These are phyloP conservation scores for Pseudomonodictys pantanalensis DNA, from an alignment of 495 filamentous ascomycete genomes.

Conservation along the genomic window DNA sequence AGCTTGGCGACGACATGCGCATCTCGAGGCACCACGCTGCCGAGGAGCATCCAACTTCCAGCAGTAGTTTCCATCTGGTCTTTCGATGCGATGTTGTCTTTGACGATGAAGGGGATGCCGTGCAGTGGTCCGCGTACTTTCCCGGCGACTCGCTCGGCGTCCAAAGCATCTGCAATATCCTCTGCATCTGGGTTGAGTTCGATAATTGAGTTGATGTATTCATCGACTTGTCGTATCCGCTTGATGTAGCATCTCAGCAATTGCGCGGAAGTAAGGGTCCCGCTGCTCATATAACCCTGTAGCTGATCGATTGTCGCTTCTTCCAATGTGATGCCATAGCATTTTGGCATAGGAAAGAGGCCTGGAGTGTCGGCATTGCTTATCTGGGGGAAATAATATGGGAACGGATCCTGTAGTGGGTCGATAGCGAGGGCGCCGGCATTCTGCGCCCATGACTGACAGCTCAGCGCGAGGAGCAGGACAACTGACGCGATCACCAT, in stretches of 20 bases:
- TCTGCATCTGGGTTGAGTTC: conserved; percentile 62
- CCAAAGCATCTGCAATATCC: conserved; percentile 55
- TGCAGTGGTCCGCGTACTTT: conserved; percentile 60
- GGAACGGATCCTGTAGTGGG: conserved; percentile 37
- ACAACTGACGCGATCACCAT: not conserved
- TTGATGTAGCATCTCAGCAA: conserved; percentile 54
- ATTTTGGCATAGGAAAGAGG: conserved; percentile 59
- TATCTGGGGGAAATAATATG: conserved; percentile 47
- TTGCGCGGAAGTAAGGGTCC: conserved; percentile 49
- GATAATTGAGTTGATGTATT: conserved; percentile 59
- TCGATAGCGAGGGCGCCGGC: not conserved
- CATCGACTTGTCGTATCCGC: conserved; percentile 52
- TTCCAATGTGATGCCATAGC: conserved; percentile 60
- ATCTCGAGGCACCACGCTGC: conserved; percentile 63
- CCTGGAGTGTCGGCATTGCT: conserved; percentile 35
- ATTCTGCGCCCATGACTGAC: not conserved
- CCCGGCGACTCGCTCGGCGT: conserved; percentile 56
- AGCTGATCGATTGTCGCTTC: conserved; percentile 60
- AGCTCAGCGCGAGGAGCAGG: conserved; percentile 1
- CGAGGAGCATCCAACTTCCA: conserved; percentile 57
- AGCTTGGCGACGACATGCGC: conserved; percentile 59
- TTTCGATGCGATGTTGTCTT: conserved; percentile 53
- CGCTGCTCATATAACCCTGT: conserved; percentile 45
- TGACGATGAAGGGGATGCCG: conserved; percentile 70
- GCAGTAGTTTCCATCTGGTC: conserved; percentile 45